Evolutionary conservation across 2,329 filamentous ascomycete genomes (phyloP).

Genomic region (Neonectria ditissima): DNA sequence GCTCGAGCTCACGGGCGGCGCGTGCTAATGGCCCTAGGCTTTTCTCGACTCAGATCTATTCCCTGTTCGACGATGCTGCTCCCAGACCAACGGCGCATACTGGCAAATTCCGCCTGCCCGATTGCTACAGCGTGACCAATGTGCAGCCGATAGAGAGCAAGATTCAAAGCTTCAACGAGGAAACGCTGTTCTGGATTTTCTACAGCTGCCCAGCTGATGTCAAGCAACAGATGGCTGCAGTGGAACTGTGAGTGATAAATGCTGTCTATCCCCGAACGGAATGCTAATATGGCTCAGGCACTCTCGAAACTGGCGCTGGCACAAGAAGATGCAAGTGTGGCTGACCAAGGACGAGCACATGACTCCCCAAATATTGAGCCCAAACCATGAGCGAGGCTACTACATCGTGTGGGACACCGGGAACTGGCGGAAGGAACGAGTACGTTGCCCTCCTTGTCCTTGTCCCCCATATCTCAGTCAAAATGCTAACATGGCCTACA

Average conservation of each 20-base stretch:
- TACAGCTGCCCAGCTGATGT: constrained; percentile 73
- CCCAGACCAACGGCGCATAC: constrained; percentile 65
- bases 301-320: constrained; percentile 75
- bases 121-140: constrained; percentile 76
- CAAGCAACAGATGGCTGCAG: constrained; percentile 72
- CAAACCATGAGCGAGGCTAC: constrained; percentile 71
- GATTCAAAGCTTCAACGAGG: constrained; percentile 75
- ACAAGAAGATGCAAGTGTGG: constrained; percentile 75
- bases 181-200: constrained; percentile 77
- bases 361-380: constrained; percentile 69
- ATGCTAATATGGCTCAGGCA: constrained; percentile 57
- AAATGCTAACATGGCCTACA: constrained; percentile 25
- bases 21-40: constrained; percentile 52
- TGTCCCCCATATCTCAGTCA: neutral
- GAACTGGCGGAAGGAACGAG: constrained; percentile 73
- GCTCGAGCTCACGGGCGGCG: neutral
- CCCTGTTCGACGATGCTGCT: constrained; percentile 69
- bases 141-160: constrained; percentile 74
- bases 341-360: constrained; percentile 76
- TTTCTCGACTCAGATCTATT: constrained; percentile 71
- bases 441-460: constrained; percentile 52
- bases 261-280: neutral
- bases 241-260: constrained; percentile 65
- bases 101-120: constrained; percentile 69
- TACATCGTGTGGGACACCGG: constrained; percentile 74